A percentile compares a stretch with the other conserved stretches of the same genome.
These are phyloP conservation scores for Xylariaceae sp. DNA, from an alignment of 2,329 filamentous ascomycete genomes.

Conservation along the genomic window DNA sequence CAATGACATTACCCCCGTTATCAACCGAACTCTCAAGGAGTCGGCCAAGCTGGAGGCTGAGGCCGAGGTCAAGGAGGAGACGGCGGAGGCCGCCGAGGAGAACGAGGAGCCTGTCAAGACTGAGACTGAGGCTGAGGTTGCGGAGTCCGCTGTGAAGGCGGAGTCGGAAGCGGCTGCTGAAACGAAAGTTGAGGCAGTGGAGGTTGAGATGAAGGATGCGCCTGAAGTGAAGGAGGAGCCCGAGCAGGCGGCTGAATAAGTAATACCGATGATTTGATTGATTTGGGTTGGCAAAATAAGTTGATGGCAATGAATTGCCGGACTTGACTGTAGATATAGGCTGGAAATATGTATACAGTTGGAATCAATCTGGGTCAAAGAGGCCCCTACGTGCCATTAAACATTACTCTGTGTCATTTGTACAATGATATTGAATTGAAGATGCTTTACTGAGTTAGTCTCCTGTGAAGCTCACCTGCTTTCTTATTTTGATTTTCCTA, in stretches of 20 bases:
- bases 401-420: no score
- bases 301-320: no score
- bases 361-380: no score
- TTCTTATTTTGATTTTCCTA: background rate
- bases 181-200: background rate
- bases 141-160: background rate
- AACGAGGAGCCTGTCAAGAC: background rate
- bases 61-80: slow-evolving; percentile 12
- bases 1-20: slow-evolving; percentile 79
- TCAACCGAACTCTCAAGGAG: slow-evolving; percentile 61
- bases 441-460: background rate
- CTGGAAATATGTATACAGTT: no score
- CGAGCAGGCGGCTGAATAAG: background rate
- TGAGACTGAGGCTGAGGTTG: background rate
- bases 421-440: no score
- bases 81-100: background rate
- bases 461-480: background rate
- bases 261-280: background rate
- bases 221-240: background rate
- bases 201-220: background rate
- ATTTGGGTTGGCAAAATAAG: no score
- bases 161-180: slow-evolving; percentile 1
- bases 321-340: no score
- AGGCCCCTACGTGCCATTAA: no score
- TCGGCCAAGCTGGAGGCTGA: slow-evolving; percentile 39